Evolutionary conservation across 2,329 filamentous ascomycete genomes (phyloP).

Genomic region (Botrytis paeoniae): DNA sequence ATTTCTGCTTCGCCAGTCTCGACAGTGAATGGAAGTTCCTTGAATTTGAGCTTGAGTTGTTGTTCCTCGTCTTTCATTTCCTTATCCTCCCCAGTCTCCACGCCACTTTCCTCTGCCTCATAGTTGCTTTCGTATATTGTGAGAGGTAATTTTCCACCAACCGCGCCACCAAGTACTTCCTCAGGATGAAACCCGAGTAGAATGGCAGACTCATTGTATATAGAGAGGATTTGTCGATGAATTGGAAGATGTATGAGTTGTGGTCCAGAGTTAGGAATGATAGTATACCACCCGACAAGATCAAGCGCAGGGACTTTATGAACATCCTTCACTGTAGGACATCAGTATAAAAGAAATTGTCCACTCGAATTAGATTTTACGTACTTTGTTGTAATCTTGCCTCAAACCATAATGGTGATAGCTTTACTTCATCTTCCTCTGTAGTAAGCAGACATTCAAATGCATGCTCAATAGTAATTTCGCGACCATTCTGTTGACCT

Average conservation of each 20-base stretch:
- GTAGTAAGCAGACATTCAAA: constrained; percentile 69
- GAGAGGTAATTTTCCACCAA: constrained; percentile 79
- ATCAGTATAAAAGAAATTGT: background rate
- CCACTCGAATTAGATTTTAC: constrained; percentile 36
- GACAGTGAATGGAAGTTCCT: constrained; percentile 79
- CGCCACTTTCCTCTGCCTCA: constrained; percentile 60
- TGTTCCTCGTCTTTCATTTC: constrained; percentile 65
- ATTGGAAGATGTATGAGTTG: constrained; percentile 64
- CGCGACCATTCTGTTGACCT: constrained; percentile 84
- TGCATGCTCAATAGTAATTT: constrained; percentile 88
- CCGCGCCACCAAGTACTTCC: constrained; percentile 50
- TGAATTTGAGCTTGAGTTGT: constrained; percentile 66
- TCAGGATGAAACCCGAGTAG: constrained; percentile 83
- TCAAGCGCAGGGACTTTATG: constrained; percentile 81
- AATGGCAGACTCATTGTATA: constrained; percentile 78
- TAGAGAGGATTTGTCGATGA: constrained; percentile 70
- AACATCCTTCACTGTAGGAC: constrained; percentile 71
- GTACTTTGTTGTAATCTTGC: constrained; percentile 80
- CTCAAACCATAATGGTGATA: constrained; percentile 71
- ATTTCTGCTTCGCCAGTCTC: constrained; percentile 96
- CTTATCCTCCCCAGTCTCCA: constrained; percentile 59
- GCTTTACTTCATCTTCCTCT: constrained; percentile 54
- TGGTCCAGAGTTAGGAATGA: constrained; percentile 71
- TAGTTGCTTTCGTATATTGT: constrained; percentile 85
- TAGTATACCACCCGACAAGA: constrained; percentile 89